phyloP scores from a whole-genome alignment of 202 grass and related monocot species.

The Bolboschoenoplectus hybrid region DNA sequence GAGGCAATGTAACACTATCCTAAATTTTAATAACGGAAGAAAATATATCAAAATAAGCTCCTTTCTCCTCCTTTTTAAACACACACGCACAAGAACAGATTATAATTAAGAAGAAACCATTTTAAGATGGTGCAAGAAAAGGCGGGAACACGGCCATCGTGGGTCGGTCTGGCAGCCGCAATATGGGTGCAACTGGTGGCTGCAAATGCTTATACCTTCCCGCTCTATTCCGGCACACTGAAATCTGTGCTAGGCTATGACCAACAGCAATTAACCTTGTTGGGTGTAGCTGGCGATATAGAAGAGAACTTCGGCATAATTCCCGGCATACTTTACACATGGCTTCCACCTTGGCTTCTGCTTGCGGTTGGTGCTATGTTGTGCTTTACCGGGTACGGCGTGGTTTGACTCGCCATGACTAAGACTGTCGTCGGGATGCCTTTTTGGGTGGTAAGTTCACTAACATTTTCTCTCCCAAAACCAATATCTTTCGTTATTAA shows the following conservation, averaged over 20 bases:
- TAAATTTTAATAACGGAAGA: background rate
- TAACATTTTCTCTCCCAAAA: background rate
- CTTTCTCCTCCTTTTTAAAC: background rate
- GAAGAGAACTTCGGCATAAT: conserved; percentile 54
- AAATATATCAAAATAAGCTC: background rate
- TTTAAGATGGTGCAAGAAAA: conserved; percentile 35
- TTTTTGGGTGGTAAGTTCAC: conserved; percentile 47
- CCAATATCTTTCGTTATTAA: background rate
- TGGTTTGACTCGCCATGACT: conserved; percentile 38
- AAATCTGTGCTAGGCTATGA: conserved; percentile 43
- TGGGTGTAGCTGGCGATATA: conserved; percentile 48
- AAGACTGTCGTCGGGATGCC: conserved; percentile 40
- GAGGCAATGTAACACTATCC: too few relatives aligned
- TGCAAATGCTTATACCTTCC: conserved; percentile 46
- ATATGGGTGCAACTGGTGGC: conserved; percentile 55
- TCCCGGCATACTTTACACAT: conserved; percentile 48
- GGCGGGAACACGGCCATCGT: conserved; percentile 47
- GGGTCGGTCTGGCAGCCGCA: conserved; percentile 54
- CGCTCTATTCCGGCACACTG: conserved; percentile 47
- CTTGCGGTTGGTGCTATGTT: conserved; percentile 40
- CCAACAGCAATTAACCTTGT: conserved; percentile 50
- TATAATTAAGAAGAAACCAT: background rate
- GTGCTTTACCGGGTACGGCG: conserved; percentile 46
- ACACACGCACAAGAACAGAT: background rate
- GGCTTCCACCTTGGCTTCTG: conserved; percentile 44